Conservation (phyloP, 371 early-diverging fungal genomes). For the Batkoa obscura region DNA sequence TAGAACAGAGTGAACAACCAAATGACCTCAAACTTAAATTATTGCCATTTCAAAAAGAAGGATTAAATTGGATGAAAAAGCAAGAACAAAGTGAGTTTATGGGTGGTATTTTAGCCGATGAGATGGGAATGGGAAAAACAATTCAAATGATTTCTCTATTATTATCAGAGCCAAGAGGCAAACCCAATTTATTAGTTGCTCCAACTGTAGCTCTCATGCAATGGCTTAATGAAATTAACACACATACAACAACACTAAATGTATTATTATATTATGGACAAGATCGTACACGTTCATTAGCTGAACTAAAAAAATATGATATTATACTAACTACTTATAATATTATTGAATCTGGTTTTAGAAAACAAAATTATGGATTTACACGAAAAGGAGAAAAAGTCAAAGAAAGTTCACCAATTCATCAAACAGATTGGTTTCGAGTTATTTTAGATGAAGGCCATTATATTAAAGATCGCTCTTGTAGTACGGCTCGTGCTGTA, state of each 20-base stretch:
- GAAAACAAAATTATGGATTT: constrained; percentile 54
- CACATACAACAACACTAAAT: constrained; percentile 42
- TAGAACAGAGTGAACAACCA: constrained; percentile 43
- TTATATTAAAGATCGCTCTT: constrained; percentile 82
- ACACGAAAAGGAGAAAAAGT: constrained; percentile 27
- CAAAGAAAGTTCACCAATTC: constrained; percentile 47
- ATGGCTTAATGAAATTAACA: constrained; percentile 67
- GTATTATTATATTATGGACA: constrained; percentile 52
- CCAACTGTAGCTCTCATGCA: constrained; percentile 84
- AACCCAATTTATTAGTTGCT: constrained; percentile 68
- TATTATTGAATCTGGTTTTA: constrained; percentile 48
- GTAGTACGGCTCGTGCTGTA: constrained; percentile 75
- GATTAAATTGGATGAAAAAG: constrained; percentile 59
- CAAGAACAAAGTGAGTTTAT: constrained; percentile 41
- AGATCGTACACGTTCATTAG: constrained; percentile 23
- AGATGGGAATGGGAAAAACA: constrained; percentile 99
- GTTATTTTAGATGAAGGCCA: constrained; percentile 83
- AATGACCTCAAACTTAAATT: constrained; percentile 44
- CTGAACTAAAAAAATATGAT: constrained; percentile 40
- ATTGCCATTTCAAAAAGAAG: constrained; percentile 76
- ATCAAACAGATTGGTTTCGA: constrained; percentile 61
- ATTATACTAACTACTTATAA: constrained; percentile 69
- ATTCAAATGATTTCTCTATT: constrained; percentile 86
- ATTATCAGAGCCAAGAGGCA: constrained; percentile 28
- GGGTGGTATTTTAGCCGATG: constrained; percentile 34